These are phyloP conservation scores for Pleomassaria siparia DNA, from an alignment of 2,329 filamentous ascomycete species.

Conservation along the genomic window DNA sequence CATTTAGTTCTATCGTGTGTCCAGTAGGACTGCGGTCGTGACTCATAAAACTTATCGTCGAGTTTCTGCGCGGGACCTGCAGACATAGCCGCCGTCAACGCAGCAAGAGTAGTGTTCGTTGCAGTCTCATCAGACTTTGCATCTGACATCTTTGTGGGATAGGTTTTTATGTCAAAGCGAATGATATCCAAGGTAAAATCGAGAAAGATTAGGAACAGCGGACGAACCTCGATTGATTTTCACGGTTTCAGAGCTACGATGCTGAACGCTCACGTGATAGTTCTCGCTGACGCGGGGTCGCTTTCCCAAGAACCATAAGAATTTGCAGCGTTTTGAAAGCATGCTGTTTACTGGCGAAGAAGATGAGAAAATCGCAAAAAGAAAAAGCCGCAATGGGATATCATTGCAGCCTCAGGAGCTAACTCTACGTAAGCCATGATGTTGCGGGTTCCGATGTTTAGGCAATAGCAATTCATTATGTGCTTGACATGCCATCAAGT, in stretches of 20 bases:
- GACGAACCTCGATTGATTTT: neutral
- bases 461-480: no score
- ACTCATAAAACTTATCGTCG: slow-evolving; percentile 17
- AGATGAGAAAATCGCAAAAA: no score
- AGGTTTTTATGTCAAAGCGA: no score
- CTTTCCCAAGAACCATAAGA: neutral
- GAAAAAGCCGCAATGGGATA: no score
- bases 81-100: slow-evolving; percentile 13
- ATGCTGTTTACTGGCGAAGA: no score
- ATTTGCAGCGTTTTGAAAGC: no score
- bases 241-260: neutral
- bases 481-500: neutral
- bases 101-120: slow-evolving; percentile 14
- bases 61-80: slow-evolving; percentile 16
- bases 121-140: neutral
- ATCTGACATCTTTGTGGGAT: neutral
- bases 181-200: no score
- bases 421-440: no score
- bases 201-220: no score
- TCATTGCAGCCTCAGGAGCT: no score
- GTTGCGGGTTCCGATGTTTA: no score
- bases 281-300: neutral
- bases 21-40: slow-evolving; percentile 13
- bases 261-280: neutral
- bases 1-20: slow-evolving; percentile 6